Evolutionary conservation across 179 eudicot species (phyloP).

Genomic region (Gypsophila paniculata): DNA sequence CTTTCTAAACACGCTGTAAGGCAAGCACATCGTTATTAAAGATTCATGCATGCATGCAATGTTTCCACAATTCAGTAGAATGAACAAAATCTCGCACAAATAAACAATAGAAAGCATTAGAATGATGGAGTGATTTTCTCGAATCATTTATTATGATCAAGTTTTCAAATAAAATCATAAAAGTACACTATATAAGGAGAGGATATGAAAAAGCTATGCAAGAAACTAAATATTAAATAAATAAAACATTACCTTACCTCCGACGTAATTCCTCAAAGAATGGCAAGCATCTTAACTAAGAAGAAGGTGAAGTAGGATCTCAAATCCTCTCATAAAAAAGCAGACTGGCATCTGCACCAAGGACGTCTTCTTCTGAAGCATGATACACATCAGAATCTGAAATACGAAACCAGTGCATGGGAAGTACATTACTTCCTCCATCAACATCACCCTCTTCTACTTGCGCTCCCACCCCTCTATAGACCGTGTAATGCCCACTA

Average conservation of each 20-base stretch:
- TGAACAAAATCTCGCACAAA: background rate
- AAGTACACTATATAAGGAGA: background rate
- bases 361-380: constrained; percentile 65
- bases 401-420: constrained; percentile 55
- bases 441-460: constrained; percentile 25
- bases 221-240: background rate
- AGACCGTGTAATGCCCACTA: constrained; percentile 83
- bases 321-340: constrained; percentile 71
- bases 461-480: constrained; percentile 50
- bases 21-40: too few relatives aligned
- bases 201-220: background rate
- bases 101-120: constrained; percentile 4
- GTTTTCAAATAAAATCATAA: background rate
- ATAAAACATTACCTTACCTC: constrained; percentile 6
- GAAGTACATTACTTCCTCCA: constrained; percentile 17
- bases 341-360: constrained; percentile 66
- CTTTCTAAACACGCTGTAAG: constrained; percentile 1
- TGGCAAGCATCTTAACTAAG: background rate
- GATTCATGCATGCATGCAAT: background rate
- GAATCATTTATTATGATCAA: background rate
- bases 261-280: background rate
- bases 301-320: background rate
- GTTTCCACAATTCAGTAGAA: background rate
- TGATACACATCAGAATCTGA: constrained; percentile 63
- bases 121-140: background rate